A percentile compares a stretch with the other conserved stretches of the same genome.
phyloP scores from a whole-genome alignment of 2,329 filamentous ascomycete species.

The Myriosclerotinia duriaeana region DNA sequence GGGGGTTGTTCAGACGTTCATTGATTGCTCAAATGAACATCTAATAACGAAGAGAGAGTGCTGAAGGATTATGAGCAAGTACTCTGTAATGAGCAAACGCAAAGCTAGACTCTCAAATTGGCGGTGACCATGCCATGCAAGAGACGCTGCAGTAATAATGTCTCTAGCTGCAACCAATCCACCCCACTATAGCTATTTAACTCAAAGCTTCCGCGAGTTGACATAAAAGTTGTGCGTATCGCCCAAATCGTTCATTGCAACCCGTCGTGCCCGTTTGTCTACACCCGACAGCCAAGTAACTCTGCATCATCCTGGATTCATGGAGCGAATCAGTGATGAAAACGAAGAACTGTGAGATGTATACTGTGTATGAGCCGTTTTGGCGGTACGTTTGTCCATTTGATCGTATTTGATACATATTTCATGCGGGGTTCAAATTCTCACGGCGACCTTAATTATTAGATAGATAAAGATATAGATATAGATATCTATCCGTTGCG shows the following conservation, averaged over 20 bases:
- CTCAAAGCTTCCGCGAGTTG: neutral
- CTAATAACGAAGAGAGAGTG: neutral
- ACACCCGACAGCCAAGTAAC: neutral
- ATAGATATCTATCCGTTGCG: conserved; percentile 3
- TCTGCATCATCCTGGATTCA: neutral
- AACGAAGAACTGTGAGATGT: neutral
- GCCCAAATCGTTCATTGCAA: conserved; percentile 1
- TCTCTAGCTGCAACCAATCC: neutral
- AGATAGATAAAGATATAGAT: neutral
- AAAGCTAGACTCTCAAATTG: neutral
- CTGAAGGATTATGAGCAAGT: neutral
- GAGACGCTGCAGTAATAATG: conserved; percentile 1
- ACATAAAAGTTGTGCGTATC: conserved; percentile 2
- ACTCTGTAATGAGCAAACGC: neutral
- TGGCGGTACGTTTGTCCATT: conserved; percentile 3
- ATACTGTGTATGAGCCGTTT: conserved; percentile 2
- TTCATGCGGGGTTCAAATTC: neutral
- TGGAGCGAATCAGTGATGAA: conserved; percentile 1
- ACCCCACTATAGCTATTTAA: conserved; percentile 10
- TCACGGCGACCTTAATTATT: neutral
- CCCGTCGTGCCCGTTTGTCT: neutral
- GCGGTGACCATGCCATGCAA: conserved; percentile 4
- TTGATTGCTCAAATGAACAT: neutral
- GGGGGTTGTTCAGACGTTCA: neutral
- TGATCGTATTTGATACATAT: conserved; percentile 9